Conservation (phyloP, 257 asterid species). For the Agastache rugosa region DNA sequence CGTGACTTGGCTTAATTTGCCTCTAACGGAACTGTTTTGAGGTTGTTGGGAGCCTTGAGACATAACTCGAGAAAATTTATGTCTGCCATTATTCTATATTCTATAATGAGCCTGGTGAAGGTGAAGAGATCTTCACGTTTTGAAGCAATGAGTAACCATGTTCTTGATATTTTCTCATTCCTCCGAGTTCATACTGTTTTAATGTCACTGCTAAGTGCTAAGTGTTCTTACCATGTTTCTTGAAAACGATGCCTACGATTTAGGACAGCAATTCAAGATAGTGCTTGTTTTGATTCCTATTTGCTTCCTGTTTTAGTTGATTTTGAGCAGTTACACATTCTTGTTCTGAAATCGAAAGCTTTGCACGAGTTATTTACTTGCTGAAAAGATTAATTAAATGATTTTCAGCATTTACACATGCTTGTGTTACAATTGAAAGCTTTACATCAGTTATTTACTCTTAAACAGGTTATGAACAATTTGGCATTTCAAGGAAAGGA, state of each 20-base stretch:
- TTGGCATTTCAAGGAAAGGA: slow-evolving; percentile 95
- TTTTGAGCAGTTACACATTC: background rate
- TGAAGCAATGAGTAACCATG: background rate
- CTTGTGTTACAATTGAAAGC: slow-evolving; percentile 16
- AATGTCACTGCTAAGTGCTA: background rate
- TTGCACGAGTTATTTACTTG: background rate
- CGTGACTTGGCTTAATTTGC: slow-evolving; percentile 2
- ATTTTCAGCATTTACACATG: background rate
- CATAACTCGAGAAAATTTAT: background rate
- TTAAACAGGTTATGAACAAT: slow-evolving; percentile 79
- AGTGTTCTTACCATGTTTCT: background rate
- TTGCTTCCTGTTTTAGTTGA: slow-evolving; percentile 14
- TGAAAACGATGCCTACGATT: background rate
- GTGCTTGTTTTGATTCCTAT: background rate
- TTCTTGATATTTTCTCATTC: background rate
- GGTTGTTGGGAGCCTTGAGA: background rate
- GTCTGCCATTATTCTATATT: background rate
- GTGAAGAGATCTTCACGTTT: background rate
- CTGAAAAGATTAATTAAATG: background rate
- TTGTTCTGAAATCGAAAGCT: background rate
- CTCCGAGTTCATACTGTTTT: slow-evolving; percentile 23
- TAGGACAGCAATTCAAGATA: background rate
- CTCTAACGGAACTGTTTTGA: background rate
- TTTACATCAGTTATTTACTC: slow-evolving; percentile 23
- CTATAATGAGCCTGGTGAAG: background rate